A percentile compares a stretch with the other conserved stretches of the same genome.
These are phyloP conservation scores for Darksidea phi DNA, from an alignment of 495 filamentous ascomycete genomes.

Conservation along the genomic window DNA sequence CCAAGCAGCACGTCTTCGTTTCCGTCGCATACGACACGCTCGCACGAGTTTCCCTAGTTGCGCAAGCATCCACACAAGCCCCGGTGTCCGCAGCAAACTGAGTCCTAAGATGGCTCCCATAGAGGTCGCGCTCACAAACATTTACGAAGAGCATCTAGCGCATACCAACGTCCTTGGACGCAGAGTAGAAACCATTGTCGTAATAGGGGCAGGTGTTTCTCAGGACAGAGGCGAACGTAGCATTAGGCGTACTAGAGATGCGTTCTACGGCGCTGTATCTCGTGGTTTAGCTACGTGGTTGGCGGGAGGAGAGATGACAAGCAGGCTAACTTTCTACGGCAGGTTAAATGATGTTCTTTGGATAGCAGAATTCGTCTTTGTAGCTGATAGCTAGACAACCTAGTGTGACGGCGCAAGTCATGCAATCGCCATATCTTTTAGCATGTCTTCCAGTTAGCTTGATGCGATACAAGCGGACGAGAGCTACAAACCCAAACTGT, in stretches of 20 bases:
- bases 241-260: too few species aligned
- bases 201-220: neutral
- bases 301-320: neutral
- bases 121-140: neutral
- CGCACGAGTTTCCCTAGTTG: neutral
- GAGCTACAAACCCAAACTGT: neutral
- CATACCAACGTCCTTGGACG: neutral
- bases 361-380: neutral
- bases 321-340: neutral
- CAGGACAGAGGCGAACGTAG: too few species aligned
- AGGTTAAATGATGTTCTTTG: neutral
- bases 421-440: neutral
- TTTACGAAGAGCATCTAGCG: neutral
- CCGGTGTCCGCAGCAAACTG: neutral
- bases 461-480: neutral
- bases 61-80: neutral
- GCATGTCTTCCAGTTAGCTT: neutral
- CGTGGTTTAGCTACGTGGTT: neutral
- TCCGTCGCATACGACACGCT: neutral
- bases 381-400: neutral
- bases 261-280: too few species aligned
- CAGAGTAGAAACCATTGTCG: neutral
- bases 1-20: neutral
- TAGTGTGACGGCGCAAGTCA: neutral
- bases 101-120: neutral